A percentile compares a stretch with the other conserved stretches of the same genome.
Conservation (phyloP, 805 yeast genomes). For the Myxozyma sirexii region DNA sequence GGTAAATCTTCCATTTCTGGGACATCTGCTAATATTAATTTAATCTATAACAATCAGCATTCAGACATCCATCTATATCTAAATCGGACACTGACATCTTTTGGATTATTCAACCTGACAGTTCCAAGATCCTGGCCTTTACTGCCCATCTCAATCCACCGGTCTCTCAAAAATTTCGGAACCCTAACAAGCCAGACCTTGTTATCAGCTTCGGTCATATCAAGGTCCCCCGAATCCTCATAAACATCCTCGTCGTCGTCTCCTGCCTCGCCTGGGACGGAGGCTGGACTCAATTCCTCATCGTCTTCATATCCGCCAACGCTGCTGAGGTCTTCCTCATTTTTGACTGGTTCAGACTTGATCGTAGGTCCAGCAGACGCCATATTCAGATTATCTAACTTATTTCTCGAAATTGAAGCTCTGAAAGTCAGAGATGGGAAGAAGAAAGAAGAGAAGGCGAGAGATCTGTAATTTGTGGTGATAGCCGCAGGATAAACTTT, state of each 20-base stretch:
- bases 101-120: conserved; percentile 59
- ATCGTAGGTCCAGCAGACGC: conserved; percentile 11
- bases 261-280: conserved; percentile 36
- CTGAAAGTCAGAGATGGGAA: too few species aligned
- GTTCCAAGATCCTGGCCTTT: conserved; percentile 76
- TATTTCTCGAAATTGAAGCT: background rate
- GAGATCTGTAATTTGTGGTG: background rate
- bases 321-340: conserved; percentile 7
- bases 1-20: conserved; percentile 64
- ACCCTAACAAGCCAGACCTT: conserved; percentile 91
- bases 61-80: background rate
- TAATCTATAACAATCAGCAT: conserved; percentile 35
- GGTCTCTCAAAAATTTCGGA: conserved; percentile 82
- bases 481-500: background rate
- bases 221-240: conserved; percentile 77
- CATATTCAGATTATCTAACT: background rate
- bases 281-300: conserved; percentile 43
- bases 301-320: conserved; percentile 43
- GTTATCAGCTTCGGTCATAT: conserved; percentile 60
- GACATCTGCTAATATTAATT: conserved; percentile 44
- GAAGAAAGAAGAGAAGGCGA: too few species aligned
- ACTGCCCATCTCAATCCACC: conserved; percentile 68
- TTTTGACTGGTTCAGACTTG: conserved; percentile 12
- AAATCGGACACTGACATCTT: conserved; percentile 23
- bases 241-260: conserved; percentile 46